phyloP scores from a whole-genome alignment of 2,329 filamentous ascomycete genomes.

The Aspergillus tamarii region DNA sequence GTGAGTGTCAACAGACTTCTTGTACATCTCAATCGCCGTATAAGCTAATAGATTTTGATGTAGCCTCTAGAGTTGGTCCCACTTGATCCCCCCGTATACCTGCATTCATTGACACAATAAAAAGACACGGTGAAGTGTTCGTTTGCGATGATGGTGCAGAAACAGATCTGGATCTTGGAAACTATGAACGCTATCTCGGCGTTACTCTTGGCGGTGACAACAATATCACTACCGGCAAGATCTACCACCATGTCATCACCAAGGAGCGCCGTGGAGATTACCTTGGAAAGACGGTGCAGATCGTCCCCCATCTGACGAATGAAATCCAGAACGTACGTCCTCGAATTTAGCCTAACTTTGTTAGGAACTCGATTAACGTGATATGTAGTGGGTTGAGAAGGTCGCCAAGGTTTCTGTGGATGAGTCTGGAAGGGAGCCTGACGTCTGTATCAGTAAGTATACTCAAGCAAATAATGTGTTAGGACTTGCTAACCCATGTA shows the following conservation, averaged over 20 bases:
- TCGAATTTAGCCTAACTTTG: neutral
- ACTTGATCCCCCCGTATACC: neutral
- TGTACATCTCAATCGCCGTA: conserved; percentile 25
- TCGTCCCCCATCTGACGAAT: conserved; percentile 89
- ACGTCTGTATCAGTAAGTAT: conserved; percentile 82
- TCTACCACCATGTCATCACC: conserved; percentile 87
- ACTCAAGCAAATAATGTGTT: neutral
- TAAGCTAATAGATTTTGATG: conserved; percentile 4
- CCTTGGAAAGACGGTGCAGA: conserved; percentile 84
- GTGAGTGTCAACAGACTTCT: conserved; percentile 46
- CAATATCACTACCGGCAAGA: conserved; percentile 97
- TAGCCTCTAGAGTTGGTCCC: conserved; percentile 20
- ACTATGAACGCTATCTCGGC: conserved; percentile 80
- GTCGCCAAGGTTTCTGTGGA: conserved; percentile 87
- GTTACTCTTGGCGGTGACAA: conserved; percentile 81
- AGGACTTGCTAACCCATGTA: conserved; percentile 6
- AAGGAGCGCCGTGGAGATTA: conserved; percentile 75
- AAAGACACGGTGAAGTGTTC: conserved; percentile 78
- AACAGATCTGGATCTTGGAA: conserved; percentile 73
- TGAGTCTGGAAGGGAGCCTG: conserved; percentile 77
- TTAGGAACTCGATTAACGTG: conserved; percentile 8
- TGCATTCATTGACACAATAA: conserved; percentile 12
- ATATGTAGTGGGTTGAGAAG: conserved; percentile 71
- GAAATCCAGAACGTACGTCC: conserved; percentile 71
- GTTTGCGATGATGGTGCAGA: conserved; percentile 83